These are phyloP conservation scores for Aspergillus texensis DNA, from an alignment of 2,329 filamentous ascomycete genomes.

Conservation along the genomic window DNA sequence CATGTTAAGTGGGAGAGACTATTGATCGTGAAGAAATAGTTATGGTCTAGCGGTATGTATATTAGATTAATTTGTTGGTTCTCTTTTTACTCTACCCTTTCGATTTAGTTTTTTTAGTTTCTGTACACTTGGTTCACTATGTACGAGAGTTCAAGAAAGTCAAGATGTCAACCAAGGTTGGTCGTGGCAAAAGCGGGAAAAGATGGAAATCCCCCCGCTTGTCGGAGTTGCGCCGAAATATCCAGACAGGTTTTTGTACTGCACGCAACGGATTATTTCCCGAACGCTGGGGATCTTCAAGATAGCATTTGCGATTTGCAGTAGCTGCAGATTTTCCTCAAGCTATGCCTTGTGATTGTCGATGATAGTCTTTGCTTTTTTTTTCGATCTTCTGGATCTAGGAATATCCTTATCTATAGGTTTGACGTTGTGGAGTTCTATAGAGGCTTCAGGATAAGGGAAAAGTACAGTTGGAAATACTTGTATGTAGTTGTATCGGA, in stretches of 20 bases:
- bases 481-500: neutral
- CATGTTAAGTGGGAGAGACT: neutral
- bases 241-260: neutral
- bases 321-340: neutral
- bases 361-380: neutral
- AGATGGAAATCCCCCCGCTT: neutral
- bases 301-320: conserved; percentile 5
- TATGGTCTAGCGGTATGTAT: neutral
- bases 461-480: neutral
- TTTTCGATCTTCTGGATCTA: neutral
- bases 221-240: neutral
- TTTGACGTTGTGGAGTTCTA: neutral
- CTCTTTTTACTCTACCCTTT: neutral
- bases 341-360: neutral
- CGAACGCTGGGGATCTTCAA: conserved; percentile 3
- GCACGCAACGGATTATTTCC: conserved; percentile 2
- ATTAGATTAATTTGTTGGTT: neutral
- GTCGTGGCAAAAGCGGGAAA: neutral
- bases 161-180: neutral
- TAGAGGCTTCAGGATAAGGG: neutral
- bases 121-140: neutral
- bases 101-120: neutral
- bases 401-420: neutral
- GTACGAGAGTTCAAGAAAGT: neutral
- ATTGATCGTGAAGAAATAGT: conserved; percentile 1